phyloP scores from a whole-genome alignment of 1,284 basidiomycete species.

The Naganishia cerealis region DNA sequence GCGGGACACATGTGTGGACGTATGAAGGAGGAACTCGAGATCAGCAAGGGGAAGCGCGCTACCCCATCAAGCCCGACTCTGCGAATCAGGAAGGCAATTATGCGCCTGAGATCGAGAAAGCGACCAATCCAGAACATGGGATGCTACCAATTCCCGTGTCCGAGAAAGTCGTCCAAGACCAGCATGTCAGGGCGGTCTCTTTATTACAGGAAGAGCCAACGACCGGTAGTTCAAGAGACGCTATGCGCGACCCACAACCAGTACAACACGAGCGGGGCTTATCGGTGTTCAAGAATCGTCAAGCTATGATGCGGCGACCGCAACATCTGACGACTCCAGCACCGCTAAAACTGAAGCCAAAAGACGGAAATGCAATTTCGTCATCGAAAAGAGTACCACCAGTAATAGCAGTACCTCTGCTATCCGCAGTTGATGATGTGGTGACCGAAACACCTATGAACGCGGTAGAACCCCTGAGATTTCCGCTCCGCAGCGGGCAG shows the following conservation, averaged over 20 bases:
- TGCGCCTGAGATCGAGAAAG: neutral
- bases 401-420: neutral
- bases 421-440: neutral
- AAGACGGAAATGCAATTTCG: neutral
- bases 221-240: neutral
- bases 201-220: neutral
- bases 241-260: neutral
- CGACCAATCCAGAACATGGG: neutral
- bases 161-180: neutral
- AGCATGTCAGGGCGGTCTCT: neutral
- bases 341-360: neutral
- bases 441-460: too few relatives aligned
- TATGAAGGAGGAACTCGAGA: neutral
- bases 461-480: neutral
- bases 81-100: neutral
- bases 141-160: too few relatives aligned
- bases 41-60: neutral
- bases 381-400: neutral
- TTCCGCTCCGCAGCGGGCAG: neutral
- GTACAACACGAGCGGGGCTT: conserved; percentile 4
- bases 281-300: conserved; percentile 10
- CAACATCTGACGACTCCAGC: neutral
- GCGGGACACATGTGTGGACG: neutral
- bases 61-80: neutral
- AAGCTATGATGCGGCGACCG: neutral